Evolutionary conservation across 345 rosid genomes (phyloP).

Genomic region (Barbarea vulgaris): DNA sequence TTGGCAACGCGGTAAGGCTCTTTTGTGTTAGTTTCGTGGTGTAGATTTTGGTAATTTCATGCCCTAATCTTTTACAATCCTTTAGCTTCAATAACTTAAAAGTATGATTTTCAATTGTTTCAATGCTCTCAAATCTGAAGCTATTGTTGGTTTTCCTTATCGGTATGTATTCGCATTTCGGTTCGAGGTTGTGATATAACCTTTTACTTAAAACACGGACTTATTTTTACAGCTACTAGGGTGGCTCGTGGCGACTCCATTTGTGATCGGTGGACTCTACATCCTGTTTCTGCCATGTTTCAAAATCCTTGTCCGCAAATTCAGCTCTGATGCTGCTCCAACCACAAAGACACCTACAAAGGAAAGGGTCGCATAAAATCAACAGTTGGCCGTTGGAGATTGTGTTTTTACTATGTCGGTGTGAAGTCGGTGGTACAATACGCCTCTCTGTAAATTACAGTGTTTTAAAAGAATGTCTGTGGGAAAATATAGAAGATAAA

Average conservation of each 20-base stretch:
- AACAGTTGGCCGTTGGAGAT: no score
- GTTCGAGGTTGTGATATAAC: neutral
- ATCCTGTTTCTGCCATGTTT: conserved; percentile 39
- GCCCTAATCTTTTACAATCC: neutral
- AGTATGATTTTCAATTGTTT: neutral
- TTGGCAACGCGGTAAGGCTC: conserved; percentile 80
- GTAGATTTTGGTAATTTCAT: conserved; percentile 11
- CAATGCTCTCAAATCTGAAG: neutral
- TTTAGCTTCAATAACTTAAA: neutral
- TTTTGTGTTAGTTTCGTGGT: neutral
- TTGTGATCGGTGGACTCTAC: conserved; percentile 37
- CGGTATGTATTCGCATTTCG: neutral
- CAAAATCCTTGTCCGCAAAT: conserved; percentile 38
- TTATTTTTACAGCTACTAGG: conserved; percentile 34
- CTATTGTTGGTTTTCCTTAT: neutral
- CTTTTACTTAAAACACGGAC: conserved; percentile 1
- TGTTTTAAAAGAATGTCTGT: neutral
- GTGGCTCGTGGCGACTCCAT: conserved; percentile 39
- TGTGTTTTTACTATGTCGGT: neutral
- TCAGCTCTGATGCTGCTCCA: conserved; percentile 21
- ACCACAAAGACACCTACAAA: conserved; percentile 17
- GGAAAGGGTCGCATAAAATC: conserved; percentile 18
- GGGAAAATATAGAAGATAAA: neutral
- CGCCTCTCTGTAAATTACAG: neutral
- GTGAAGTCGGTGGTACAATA: neutral